Conservation (phyloP, 2,329 filamentous ascomycete species). For the Neonectria coccinea region DNA sequence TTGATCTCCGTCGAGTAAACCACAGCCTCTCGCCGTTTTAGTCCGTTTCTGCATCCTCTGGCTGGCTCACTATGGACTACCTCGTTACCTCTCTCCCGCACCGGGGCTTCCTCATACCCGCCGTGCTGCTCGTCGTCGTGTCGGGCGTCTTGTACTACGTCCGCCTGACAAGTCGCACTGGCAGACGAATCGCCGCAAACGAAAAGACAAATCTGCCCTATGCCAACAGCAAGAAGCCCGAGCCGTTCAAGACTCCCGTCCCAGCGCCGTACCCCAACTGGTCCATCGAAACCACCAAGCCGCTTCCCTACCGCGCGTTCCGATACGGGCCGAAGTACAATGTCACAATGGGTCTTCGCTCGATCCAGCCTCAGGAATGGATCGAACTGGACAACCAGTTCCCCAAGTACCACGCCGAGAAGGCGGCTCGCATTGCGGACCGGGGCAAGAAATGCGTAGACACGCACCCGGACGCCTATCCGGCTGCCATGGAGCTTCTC, state of each 20-base stretch:
- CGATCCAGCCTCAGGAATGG: conserved; percentile 78
- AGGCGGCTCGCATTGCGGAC: conserved; percentile 74
- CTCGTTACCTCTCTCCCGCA: conserved; percentile 4
- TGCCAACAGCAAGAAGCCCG: conserved; percentile 25
- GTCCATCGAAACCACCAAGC: conserved; percentile 75
- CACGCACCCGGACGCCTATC: conserved; percentile 77
- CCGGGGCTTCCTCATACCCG: conserved; percentile 16
- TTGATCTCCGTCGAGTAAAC: neutral
- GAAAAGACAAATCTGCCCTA: conserved; percentile 21
- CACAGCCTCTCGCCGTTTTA: neutral
- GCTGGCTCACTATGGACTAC: conserved; percentile 12
- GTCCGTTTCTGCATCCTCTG: neutral
- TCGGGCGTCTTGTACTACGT: conserved; percentile 22
- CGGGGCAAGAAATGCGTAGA: conserved; percentile 74
- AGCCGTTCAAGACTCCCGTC: conserved; percentile 67
- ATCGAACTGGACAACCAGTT: conserved; percentile 88
- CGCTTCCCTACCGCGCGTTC: conserved; percentile 83
- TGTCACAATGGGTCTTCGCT: conserved; percentile 81
- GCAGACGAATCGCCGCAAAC: neutral
- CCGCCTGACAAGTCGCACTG: neutral
- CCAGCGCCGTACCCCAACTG: conserved; percentile 74
- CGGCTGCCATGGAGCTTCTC: conserved; percentile 79
- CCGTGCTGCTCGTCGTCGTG: conserved; percentile 17
- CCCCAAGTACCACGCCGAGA: conserved; percentile 77
- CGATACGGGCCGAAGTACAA: conserved; percentile 81